phyloP scores from a whole-genome alignment of 306 rosid genomes.

The Lithocarpus polystachyus region DNA sequence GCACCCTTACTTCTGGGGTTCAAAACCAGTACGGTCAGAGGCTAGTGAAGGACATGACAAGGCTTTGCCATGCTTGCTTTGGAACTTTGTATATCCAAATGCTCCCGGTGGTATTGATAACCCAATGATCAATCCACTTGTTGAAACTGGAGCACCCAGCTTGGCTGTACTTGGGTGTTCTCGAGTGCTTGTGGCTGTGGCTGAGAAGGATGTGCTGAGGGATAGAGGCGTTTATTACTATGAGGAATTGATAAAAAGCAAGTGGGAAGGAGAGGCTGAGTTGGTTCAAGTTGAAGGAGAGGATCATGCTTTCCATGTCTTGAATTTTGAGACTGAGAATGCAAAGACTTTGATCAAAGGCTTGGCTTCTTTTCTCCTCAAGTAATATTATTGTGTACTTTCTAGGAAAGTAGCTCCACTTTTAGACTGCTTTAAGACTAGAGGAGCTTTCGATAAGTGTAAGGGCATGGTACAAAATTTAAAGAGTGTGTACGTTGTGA shows the following conservation, averaged over 20 bases:
- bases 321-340: background rate
- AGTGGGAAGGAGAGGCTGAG: constrained; percentile 41
- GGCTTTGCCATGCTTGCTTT: background rate
- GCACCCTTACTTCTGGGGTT: constrained; percentile 47
- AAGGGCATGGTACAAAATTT: no score
- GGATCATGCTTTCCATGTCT: constrained; percentile 30
- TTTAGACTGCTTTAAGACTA: no score
- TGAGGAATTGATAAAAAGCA: constrained; percentile 33
- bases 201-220: constrained; percentile 21
- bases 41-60: constrained; percentile 5
- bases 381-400: background rate
- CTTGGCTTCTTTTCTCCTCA: constrained; percentile 36
- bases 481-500: no score
- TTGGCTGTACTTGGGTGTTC: constrained; percentile 38
- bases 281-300: constrained; percentile 26
- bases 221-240: constrained; percentile 40
- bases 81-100: constrained; percentile 43
- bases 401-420: no score
- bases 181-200: constrained; percentile 27
- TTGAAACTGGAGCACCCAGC: constrained; percentile 26
- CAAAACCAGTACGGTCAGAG: constrained; percentile 27
- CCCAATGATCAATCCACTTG: constrained; percentile 32
- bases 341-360: constrained; percentile 15
- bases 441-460: no score
- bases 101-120: constrained; percentile 40